Evolutionary conservation across 305 asterid species (phyloP).

Genomic region (Withania somnifera): DNA sequence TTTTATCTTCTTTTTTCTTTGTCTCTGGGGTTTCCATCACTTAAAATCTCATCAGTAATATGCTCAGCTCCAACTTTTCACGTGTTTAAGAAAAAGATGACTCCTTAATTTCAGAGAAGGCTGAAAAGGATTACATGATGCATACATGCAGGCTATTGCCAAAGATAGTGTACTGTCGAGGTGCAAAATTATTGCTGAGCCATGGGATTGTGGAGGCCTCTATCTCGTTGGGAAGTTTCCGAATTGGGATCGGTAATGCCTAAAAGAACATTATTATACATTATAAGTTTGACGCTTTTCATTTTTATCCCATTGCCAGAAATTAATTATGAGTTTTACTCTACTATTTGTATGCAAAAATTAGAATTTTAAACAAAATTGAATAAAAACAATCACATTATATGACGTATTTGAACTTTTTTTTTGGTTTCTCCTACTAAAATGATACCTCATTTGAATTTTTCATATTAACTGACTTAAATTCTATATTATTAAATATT

Average conservation of each 20-base stretch:
- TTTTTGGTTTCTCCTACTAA: no score
- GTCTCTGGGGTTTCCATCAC: background rate
- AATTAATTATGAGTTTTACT: background rate
- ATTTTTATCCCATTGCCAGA: background rate
- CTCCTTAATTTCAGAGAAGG: background rate
- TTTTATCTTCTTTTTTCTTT: background rate
- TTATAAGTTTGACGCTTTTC: background rate
- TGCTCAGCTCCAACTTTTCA: background rate
- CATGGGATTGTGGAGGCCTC: slow-evolving; percentile 98
- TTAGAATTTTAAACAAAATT: no score
- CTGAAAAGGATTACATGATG: background rate
- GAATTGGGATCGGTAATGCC: slow-evolving; percentile 87
- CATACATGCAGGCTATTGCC: slow-evolving; percentile 66
- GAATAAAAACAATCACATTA: no score
- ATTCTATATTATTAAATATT: no score
- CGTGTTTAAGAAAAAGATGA: background rate
- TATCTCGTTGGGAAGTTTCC: slow-evolving; percentile 96
- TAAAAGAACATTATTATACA: slow-evolving; percentile 1
- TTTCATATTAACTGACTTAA: no score
- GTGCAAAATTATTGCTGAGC: slow-evolving; percentile 88
- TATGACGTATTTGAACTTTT: no score
- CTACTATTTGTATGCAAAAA: no score
- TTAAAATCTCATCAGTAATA: background rate
- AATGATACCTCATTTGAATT: no score
- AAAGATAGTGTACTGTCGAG: slow-evolving; percentile 74